Percentiles rank a stretch among this genome's conserved stretches.
phyloP scores from a whole-genome alignment of 257 asterid genomes.

The Leptodermis oblonga region DNA sequence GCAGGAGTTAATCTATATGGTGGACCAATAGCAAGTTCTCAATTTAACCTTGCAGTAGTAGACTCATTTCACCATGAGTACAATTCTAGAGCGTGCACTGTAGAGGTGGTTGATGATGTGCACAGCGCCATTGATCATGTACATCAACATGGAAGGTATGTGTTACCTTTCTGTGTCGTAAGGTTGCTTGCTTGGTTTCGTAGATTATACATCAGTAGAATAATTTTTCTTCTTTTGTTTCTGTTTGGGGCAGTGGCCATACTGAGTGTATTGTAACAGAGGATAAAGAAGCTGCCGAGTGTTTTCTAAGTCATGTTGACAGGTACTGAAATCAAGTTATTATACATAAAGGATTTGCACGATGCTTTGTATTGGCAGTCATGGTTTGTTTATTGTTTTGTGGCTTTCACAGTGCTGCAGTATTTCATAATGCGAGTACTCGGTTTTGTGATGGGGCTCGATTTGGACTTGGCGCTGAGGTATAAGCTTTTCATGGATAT shows the following conservation, averaged over 20 bases:
- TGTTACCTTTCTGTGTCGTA: neutral
- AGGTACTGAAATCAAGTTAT: constrained; percentile 30
- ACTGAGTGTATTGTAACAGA: constrained; percentile 34
- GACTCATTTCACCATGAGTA: constrained; percentile 53
- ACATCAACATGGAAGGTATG: constrained; percentile 54
- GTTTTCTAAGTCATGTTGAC: constrained; percentile 48
- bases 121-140: constrained; percentile 47
- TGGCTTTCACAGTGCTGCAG: constrained; percentile 53
- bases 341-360: too few relatives aligned
- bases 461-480: constrained; percentile 81
- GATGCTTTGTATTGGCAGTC: neutral
- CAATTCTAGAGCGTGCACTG: constrained; percentile 49
- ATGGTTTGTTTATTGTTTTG: constrained; percentile 2
- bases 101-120: constrained; percentile 53
- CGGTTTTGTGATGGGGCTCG: constrained; percentile 74
- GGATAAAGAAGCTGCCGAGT: constrained; percentile 25
- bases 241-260: constrained; percentile 27
- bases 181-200: neutral
- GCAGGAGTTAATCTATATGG: constrained; percentile 53
- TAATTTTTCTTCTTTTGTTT: neutral
- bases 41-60: constrained; percentile 28
- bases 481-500: neutral
- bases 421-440: constrained; percentile 67
- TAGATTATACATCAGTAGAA: neutral
- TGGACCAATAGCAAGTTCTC: constrained; percentile 50